These are phyloP conservation scores for Immersiporthe knoxdaviesiana DNA, from an alignment of 2,329 filamentous ascomycete genomes.

Conservation along the genomic window DNA sequence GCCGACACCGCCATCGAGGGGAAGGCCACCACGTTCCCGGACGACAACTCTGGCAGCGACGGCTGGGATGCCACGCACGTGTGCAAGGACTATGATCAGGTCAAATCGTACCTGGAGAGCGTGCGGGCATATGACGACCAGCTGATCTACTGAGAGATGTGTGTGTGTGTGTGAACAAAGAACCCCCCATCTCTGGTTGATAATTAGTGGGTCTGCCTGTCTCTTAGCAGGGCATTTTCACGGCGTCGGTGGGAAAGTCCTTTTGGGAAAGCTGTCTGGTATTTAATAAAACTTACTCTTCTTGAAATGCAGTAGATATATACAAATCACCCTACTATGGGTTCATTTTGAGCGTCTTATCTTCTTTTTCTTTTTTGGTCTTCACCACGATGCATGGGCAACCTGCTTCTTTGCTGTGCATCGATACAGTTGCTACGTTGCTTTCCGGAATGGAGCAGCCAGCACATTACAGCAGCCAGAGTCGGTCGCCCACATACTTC, in stretches of 20 bases:
- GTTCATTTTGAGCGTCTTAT: background rate
- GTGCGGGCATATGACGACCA: constrained; percentile 50
- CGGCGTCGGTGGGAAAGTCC: background rate
- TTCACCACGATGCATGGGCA: too few species aligned
- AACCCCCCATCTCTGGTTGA: background rate
- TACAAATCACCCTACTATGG: background rate
- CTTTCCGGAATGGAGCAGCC: background rate
- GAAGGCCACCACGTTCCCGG: constrained; percentile 50
- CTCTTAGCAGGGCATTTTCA: background rate
- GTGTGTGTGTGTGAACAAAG: background rate
- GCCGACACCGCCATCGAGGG: constrained; percentile 51
- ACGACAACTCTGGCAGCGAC: constrained; percentile 50
- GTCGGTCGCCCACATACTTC: background rate
- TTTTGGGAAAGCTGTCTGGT: background rate
- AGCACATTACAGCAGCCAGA: background rate
- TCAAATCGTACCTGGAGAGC: constrained; percentile 47
- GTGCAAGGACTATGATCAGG: constrained; percentile 48
- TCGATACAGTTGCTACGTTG: too few species aligned
- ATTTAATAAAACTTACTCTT: background rate
- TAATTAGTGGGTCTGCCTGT: background rate
- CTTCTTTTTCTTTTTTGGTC: background rate
- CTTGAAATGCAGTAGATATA: background rate
- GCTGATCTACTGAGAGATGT: constrained; percentile 45
- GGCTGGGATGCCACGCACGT: constrained; percentile 53
- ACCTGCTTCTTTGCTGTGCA: too few species aligned